Base-by-base conservation (phyloP, 805 yeast genomes). In the Saturnispora kantuleensis region DNA sequence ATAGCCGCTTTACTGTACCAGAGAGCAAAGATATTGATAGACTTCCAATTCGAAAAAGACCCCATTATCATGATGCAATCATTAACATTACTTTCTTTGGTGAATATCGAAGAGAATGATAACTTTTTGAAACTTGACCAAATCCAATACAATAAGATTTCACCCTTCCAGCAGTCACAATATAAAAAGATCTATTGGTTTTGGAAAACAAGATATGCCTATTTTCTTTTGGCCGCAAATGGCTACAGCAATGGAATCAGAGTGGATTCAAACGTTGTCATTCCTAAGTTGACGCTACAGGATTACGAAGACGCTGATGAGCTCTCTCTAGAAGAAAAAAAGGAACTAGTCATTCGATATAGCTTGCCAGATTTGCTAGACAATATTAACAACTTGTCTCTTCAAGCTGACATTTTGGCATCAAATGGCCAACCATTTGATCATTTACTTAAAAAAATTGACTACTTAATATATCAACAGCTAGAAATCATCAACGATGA, bases 391-490 rank as follows among this genome's bases (percentile, higher is more conserved):
- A 35, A 37, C 15, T 37, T 44, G 4, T 40, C 38, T 29, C 29
- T 28, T 4, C 31, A 35, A 12, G 49, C 49, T 16, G 39, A 38
- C 30, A 32, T 36, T 8, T 39, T 48, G 17, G 50, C 50, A 11
- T 31, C 45, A 12, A 39, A 35, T 9, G 34, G 31, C 26, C n/a
- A 29, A 31, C 39, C 42, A 9, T 48, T 42, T 46, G 49, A 34
- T 32, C 48, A 39, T 36, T 13, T 41, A 12, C 47, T 66, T 71
- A 66, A 58, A 76, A 68, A 69, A 73, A 70, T 85, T 55, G 93
- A 84, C 59, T 71, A 76, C 74, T 69, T 84, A 39, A 72, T 84
- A 74, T 83, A 84, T 21, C 69, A 75, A 42, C 84, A 90, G 90
- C 79, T 81, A 64, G 72, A 76, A 45, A 73, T 71, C 46, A 61